These are phyloP conservation scores for Penicillium bialowiezense DNA, from an alignment of 495 filamentous ascomycete species.

Conservation along the genomic window DNA sequence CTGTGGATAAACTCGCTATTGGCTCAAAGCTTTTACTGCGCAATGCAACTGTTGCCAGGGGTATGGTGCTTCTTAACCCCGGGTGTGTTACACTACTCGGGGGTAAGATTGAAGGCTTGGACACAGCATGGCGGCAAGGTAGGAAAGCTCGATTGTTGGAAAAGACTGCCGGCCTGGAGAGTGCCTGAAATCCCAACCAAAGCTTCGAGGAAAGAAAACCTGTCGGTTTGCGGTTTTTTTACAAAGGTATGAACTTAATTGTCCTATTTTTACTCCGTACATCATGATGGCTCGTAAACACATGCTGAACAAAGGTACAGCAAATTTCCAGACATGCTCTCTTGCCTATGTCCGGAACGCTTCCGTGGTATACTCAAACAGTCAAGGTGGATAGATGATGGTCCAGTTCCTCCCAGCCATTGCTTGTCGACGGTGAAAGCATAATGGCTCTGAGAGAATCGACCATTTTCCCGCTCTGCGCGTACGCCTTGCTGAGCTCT, in stretches of 20 bases:
- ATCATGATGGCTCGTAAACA: not conserved
- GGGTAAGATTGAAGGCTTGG: conserved; percentile 80
- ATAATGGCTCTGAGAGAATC: conserved; percentile 78
- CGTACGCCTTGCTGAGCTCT: conserved; percentile 72
- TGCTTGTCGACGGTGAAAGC: conserved; percentile 72
- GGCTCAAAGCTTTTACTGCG: conserved; percentile 77
- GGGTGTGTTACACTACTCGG: conserved; percentile 63
- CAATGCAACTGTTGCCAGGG: conserved; percentile 66
- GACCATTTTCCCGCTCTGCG: conserved; percentile 64
- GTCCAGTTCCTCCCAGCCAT: conserved; percentile 59
- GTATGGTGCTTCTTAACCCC: conserved; percentile 73
- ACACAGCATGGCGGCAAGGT: conserved; percentile 71
- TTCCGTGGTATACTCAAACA: not conserved
- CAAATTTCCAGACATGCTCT: not conserved
- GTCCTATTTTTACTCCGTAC: not conserved
- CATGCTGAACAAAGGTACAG: not conserved
- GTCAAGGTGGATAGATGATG: conserved; percentile 24
- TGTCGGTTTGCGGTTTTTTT: no score
- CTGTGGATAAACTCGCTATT: conserved; percentile 63
- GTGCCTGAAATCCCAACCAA: no score
- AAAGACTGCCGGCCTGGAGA: conserved; percentile 44
- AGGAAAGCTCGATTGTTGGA: conserved; percentile 66
- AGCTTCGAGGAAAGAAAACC: no score
- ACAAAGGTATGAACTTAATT: not conserved
- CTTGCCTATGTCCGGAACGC: not conserved